phyloP scores from a whole-genome alignment of 345 rosid genomes.

The Brassica cretica region DNA sequence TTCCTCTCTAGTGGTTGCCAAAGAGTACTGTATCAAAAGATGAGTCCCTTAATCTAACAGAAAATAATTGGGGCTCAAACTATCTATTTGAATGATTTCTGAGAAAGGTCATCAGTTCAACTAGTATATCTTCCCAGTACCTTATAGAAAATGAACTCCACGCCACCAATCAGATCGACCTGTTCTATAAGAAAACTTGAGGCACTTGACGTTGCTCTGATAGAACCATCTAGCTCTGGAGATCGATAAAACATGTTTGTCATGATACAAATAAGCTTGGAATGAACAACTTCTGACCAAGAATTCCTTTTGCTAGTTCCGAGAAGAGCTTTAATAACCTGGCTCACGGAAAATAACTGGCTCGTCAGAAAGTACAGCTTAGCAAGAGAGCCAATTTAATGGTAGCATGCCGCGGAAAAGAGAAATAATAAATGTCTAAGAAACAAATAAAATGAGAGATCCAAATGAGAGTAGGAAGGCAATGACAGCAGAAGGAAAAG shows the following conservation, averaged over 20 bases:
- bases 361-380: constrained; percentile 30
- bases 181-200: constrained; percentile 74
- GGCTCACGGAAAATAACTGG: constrained; percentile 32
- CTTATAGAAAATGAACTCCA: constrained; percentile 86
- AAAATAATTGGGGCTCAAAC: constrained; percentile 8
- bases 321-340: constrained; percentile 85
- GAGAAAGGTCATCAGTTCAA: background rate
- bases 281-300: constrained; percentile 97
- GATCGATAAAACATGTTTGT: constrained; percentile 86
- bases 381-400: background rate
- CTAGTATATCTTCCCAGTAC: constrained; percentile 43
- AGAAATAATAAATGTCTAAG: constrained; percentile 11
- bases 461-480: constrained; percentile 1
- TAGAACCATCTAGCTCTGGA: constrained; percentile 59
- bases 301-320: constrained; percentile 73
- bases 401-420: constrained; percentile 1
- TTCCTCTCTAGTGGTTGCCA: constrained; percentile 81
- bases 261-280: constrained; percentile 86
- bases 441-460: background rate
- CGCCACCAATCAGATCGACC: constrained; percentile 94
- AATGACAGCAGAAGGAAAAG: constrained; percentile 11
- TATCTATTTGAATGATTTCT: background rate
- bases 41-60: constrained; percentile 14
- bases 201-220: constrained; percentile 41
- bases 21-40: constrained; percentile 74